phyloP scores from a whole-genome alignment of 345 rosid species.

The Rhizophora mangle region DNA sequence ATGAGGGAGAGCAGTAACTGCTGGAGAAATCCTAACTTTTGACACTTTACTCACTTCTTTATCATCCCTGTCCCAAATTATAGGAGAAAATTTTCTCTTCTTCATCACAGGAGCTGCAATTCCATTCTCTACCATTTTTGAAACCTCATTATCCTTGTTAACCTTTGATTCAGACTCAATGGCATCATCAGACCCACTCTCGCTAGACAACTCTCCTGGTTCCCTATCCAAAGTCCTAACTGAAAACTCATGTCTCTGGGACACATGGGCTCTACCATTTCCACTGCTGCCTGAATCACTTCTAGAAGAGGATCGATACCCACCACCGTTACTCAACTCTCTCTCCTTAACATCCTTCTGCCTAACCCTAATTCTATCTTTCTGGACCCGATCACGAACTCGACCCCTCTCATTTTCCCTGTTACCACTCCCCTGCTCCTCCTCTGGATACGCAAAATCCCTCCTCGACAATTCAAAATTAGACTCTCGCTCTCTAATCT shows the following conservation, averaged over 20 bases:
- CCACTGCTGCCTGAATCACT: slow-evolving; percentile 58
- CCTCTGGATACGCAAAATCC: slow-evolving; percentile 44
- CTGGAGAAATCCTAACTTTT: slow-evolving; percentile 36
- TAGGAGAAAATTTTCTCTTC: slow-evolving; percentile 95
- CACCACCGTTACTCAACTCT: slow-evolving; percentile 57
- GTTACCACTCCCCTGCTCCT: slow-evolving; percentile 43
- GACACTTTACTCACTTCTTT: slow-evolving; percentile 37
- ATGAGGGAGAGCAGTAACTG: slow-evolving; percentile 46
- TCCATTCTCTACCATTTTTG: slow-evolving; percentile 47
- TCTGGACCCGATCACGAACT: slow-evolving; percentile 44
- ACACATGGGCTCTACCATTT: slow-evolving; percentile 36
- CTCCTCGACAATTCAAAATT: slow-evolving; percentile 46
- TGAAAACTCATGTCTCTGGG: slow-evolving; percentile 34
- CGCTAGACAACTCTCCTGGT: slow-evolving; percentile 99
- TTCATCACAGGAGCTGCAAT: slow-evolving; percentile 42
- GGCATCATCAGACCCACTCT: slow-evolving; percentile 89
- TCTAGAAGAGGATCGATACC: slow-evolving; percentile 48
- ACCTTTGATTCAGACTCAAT: slow-evolving; percentile 45
- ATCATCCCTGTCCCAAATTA: slow-evolving; percentile 94
- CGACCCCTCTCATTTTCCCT: slow-evolving; percentile 36
- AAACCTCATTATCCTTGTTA: slow-evolving; percentile 37
- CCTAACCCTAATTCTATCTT: slow-evolving; percentile 50
- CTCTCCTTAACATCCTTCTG: slow-evolving; percentile 68
- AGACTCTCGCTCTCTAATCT: slow-evolving; percentile 57
- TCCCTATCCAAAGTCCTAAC: slow-evolving; percentile 67